Base-by-base conservation (phyloP, 2,329 filamentous ascomycete genomes). In the Neonectria faginata region DNA sequence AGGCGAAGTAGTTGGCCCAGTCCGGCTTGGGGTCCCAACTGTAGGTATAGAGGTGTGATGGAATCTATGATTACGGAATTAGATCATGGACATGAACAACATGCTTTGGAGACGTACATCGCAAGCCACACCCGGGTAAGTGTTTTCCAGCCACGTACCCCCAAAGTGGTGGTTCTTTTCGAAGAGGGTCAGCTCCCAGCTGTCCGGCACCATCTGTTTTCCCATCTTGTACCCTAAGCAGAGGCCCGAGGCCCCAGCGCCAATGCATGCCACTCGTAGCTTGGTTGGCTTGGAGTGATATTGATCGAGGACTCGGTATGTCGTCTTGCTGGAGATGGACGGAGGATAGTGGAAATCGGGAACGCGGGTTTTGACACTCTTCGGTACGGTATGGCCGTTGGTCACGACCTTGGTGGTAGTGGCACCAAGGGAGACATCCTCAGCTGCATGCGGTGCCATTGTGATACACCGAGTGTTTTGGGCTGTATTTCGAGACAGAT, bases 11-110 rank as follows among this genome's bases (percentile, higher is more conserved):
- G 57, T 85, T 79, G 69, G 67, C 77, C 73, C 59, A 75, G 73
- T 27, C 78, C 82, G 1, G 87, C 86, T 75, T 89, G 80, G 71
- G 87, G 88, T 2, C 83, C 83, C 14, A 82, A 85, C 74, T 89
- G 85, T 68, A 89, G 85, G 8, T 89, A 79, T 50, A 88, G 73
- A 29, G 87, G 85, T 77, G 89, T 75, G 71, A 89, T 88, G 41
- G 82, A 78, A 71, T 88, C 89, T 61, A 44, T 7, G 7, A 16
- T n/a, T n/a, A n/a, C 8, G 14, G 80, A 79, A 73, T 89, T 86
- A 11, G 47, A 27, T 22, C 12, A 29, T n/a, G 14, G 5, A 5
- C 16, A n/a, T n/a, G n/a, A n/a, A 18, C 10, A 14, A 47, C 14
- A 9, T 31, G 16, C 5, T 5, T 65, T 62, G 20, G 76, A 70